A percentile compares a stretch with the other conserved stretches of the same genome.
Evolutionary conservation across 2,329 filamentous ascomycete species (phyloP).

Genomic region (Microcyclospora tardicrescens): DNA sequence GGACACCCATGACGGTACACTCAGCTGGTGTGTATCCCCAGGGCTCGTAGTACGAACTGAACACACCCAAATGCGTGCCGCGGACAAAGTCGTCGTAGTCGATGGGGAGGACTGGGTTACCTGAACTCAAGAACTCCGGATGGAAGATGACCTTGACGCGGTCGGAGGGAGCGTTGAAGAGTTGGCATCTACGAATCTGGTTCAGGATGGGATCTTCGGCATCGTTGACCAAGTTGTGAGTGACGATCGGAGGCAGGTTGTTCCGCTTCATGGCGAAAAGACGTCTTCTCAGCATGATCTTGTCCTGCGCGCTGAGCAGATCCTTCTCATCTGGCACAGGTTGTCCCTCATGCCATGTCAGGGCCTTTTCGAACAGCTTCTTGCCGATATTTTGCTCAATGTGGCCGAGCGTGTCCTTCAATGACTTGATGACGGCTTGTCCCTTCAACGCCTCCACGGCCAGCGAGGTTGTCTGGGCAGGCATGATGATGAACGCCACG

Average conservation of each 20-base stretch:
- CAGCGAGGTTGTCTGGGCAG: slow-evolving; percentile 85
- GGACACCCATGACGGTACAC: slow-evolving; percentile 97
- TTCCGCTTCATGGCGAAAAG: slow-evolving; percentile 95
- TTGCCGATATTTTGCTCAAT: slow-evolving; percentile 89
- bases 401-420: slow-evolving; percentile 82
- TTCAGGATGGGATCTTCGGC: slow-evolving; percentile 86
- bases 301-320: slow-evolving; percentile 80
- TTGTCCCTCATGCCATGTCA: slow-evolving; percentile 92
- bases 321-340: slow-evolving; percentile 94
- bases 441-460: slow-evolving; percentile 94
- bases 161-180: slow-evolving; percentile 91
- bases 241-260: slow-evolving; percentile 84
- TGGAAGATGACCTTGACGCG: slow-evolving; percentile 98
- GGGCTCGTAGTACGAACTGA: slow-evolving; percentile 96
- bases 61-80: slow-evolving; percentile 88
- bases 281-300: slow-evolving; percentile 77
- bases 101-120: slow-evolving; percentile 85
- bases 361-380: slow-evolving; percentile 83
- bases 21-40: slow-evolving; percentile 98
- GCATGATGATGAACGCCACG: slow-evolving; percentile 98
- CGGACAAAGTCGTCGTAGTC: slow-evolving; percentile 99
- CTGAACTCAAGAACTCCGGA: slow-evolving; percentile 90
- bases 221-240: slow-evolving; percentile 97
- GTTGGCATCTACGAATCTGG: slow-evolving; percentile 87
- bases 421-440: slow-evolving; percentile 91